These are phyloP conservation scores for Xylaria sp. DNA, from an alignment of 2,329 filamentous ascomycete species.

Conservation along the genomic window DNA sequence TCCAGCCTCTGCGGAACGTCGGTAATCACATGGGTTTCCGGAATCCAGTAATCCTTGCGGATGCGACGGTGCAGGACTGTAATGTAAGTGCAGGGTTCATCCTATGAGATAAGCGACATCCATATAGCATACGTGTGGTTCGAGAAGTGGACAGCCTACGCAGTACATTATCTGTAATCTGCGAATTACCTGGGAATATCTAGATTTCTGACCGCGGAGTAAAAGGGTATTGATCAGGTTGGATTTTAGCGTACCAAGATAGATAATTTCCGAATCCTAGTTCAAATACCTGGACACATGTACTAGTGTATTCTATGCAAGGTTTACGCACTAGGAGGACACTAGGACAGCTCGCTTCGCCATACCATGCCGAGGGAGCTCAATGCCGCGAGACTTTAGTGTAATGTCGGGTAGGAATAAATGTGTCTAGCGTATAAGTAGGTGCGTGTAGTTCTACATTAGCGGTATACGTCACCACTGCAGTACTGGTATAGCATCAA, in stretches of 20 bases:
- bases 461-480: background rate
- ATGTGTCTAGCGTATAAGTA: background rate
- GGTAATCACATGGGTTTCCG: conserved; percentile 3
- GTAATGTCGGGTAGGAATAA: background rate
- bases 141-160: conserved; percentile 1
- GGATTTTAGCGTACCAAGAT: conserved; percentile 1
- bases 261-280: conserved; percentile 6
- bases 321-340: too few relatives aligned
- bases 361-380: too few relatives aligned
- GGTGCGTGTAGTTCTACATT: background rate
- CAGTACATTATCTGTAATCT: too few relatives aligned
- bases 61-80: background rate
- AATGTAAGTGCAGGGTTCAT: conserved; percentile 25
- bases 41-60: background rate
- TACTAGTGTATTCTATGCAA: background rate
- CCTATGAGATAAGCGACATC: conserved; percentile 25
- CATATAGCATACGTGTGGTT: conserved; percentile 1
- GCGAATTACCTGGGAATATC: background rate
- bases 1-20: background rate
- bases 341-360: background rate
- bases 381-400: background rate
- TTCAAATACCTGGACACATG: too few relatives aligned
- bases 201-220: conserved; percentile 4
- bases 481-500: too few relatives aligned
- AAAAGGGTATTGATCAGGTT: background rate